Conservation (phyloP, 2,329 filamentous ascomycete species). For the Lasiodiplodia sp. region DNA sequence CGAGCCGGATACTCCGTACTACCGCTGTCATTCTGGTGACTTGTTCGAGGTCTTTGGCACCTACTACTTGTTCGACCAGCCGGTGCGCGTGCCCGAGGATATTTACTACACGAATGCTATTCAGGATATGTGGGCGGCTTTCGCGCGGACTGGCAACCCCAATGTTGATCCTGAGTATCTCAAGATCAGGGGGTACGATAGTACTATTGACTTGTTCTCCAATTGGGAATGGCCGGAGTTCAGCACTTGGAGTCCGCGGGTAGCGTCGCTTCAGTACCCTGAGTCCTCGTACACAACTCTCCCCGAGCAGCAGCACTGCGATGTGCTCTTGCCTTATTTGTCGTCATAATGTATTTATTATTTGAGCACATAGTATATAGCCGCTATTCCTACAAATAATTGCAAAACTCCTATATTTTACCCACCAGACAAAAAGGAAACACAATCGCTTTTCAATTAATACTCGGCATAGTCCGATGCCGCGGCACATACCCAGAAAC, state of each 20-base stretch:
- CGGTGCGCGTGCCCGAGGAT: conserved; percentile 2
- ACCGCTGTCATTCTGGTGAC: conserved; percentile 16
- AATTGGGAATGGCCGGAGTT: conserved; percentile 10
- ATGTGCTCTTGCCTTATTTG: conserved; percentile 38
- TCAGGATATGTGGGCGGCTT: conserved; percentile 15
- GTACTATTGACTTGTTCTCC: neutral
- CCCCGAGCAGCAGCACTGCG: neutral
- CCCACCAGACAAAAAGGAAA: too few relatives aligned
- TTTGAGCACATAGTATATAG: neutral
- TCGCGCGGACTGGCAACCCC: conserved; percentile 8
- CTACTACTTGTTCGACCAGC: conserved; percentile 12
- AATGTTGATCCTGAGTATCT: conserved; percentile 4
- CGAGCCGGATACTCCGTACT: conserved; percentile 7
- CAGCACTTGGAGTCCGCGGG: neutral
- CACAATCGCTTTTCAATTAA: neutral
- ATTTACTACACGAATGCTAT: conserved; percentile 16
- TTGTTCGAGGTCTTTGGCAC: conserved; percentile 14
- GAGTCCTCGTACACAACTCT: neutral
- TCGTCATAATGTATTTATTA: neutral
- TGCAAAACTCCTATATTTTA: too few relatives aligned
- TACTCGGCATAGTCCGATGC: neutral
- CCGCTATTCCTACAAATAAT: too few relatives aligned
- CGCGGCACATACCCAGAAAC: neutral
- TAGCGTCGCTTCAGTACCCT: conserved; percentile 8
- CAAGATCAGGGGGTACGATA: conserved; percentile 2